phyloP scores from a whole-genome alignment of 257 asterid species.

The Hygrophila difformis region DNA sequence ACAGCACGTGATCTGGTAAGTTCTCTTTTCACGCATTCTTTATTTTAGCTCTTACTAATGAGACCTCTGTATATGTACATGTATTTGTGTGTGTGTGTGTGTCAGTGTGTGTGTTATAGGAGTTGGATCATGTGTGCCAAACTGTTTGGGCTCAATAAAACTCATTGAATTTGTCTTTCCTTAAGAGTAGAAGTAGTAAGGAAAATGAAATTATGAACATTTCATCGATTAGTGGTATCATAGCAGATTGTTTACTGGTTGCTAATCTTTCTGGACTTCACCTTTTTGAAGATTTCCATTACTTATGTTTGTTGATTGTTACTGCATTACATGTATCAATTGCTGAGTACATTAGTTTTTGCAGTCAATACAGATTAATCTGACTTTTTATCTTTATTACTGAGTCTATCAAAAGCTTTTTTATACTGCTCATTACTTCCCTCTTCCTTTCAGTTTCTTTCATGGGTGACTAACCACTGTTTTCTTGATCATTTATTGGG shows the following conservation, averaged over 20 bases:
- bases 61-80: no score
- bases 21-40: conserved; percentile 11
- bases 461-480: no score
- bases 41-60: conserved; percentile 13
- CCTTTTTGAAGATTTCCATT: conserved; percentile 1
- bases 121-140: not conserved
- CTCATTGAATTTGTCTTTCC: conserved; percentile 8
- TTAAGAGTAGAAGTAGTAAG: conserved; percentile 4
- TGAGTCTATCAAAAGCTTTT: not conserved
- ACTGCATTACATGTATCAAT: conserved; percentile 2
- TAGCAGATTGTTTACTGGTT: conserved; percentile 1
- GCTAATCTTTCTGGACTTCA: conserved; percentile 5
- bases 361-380: not conserved
- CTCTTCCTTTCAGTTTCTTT: no score
- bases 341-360: not conserved
- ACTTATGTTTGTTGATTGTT: not conserved
- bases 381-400: not conserved
- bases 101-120: no score
- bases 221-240: no score
- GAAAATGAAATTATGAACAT: no score
- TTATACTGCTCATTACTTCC: no score
- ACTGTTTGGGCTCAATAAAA: not conserved
- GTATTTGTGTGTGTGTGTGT: no score
- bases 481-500: no score
- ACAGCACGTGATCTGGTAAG: conserved; percentile 96